Base-by-base conservation (phyloP, 1,139 yeast species). In the Eremothecium cymbalariae region DNA sequence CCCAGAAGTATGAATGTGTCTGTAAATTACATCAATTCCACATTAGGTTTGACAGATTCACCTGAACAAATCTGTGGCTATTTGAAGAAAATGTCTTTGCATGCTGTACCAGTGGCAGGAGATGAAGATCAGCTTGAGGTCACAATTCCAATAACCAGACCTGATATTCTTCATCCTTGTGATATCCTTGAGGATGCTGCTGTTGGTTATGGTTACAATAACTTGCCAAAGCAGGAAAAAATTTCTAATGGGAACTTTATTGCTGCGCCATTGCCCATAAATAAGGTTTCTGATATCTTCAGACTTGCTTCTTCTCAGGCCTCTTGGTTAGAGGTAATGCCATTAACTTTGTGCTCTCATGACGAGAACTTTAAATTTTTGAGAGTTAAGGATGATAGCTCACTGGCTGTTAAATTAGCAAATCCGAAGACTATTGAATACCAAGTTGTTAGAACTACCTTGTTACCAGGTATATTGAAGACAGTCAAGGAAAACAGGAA, bases 151-250 rank as follows among this genome's bases (percentile, higher is more conserved):
- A 78, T 85, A 50, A 90, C 98, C 30, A 79, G 99, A 66, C 78
- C 97, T 7, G 99, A 93, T 62, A 74, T 93, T 44, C 72, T 93
- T 54, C 99, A 93, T 62, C 95, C 86, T 61, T 90, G 98, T 70
- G 99, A 93, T 63, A 81, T 93, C 48, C 83, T 93, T 95, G 99
- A 93, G 63, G 99, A 93, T 61, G 95, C 88, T 31, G 98, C 96
- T 34, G 81, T 93, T 57, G 94, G 86, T 22, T 93, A 86, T 58
- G 99, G 98, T 40, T 93, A 80, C 69, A 83, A 88, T 64, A 85
- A 84, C 59, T 71, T 93, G 55, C 71, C 71, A 44, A 84, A 79
- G 63, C 78, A 94, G 37, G 81, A 81, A 58, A 93, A 94, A 41
- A 67, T 77, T 47, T 70, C 88, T 39, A 80, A 83, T 30, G 77